Percentiles rank a stretch among this genome's conserved stretches.
Conservation (phyloP, 257 asterid genomes). For the Plantago elongata region DNA sequence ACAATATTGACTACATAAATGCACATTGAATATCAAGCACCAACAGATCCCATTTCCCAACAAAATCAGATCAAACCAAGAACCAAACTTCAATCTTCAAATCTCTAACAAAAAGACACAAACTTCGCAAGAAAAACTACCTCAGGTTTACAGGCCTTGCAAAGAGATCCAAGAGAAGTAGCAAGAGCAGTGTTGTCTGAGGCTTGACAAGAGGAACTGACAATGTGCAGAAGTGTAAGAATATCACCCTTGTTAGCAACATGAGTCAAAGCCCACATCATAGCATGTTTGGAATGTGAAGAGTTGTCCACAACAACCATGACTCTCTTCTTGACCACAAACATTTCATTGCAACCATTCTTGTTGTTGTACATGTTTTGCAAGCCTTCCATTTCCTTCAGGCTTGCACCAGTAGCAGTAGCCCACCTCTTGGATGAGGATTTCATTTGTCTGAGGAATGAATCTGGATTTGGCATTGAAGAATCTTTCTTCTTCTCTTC, state of each 20-base stretch:
- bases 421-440: slow-evolving; percentile 68
- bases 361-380: slow-evolving; percentile 14
- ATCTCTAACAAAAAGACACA: neutral
- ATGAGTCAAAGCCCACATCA: slow-evolving; percentile 97
- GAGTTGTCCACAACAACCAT: slow-evolving; percentile 88
- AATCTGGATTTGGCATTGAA: slow-evolving; percentile 51
- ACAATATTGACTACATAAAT: neutral
- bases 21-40: neutral
- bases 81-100: neutral
- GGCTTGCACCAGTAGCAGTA: slow-evolving; percentile 10
- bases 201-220: slow-evolving; percentile 34
- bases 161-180: slow-evolving; percentile 68
- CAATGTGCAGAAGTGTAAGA: slow-evolving; percentile 68
- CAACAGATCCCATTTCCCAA: slow-evolving; percentile 1
- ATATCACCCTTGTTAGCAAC: slow-evolving; percentile 73
- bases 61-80: neutral
- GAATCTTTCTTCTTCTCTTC: neutral
- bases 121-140: slow-evolving; percentile 25
- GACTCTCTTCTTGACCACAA: slow-evolving; percentile 55
- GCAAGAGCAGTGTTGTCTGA: slow-evolving; percentile 51
- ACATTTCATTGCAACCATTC: slow-evolving; percentile 5
- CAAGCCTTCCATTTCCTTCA: slow-evolving; percentile 26
- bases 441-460: slow-evolving; percentile 69
- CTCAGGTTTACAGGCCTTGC: slow-evolving; percentile 88
- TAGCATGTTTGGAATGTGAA: slow-evolving; percentile 66